phyloP scores from a whole-genome alignment of 352 stramenopile species.

The Blastocystis sp. region DNA sequence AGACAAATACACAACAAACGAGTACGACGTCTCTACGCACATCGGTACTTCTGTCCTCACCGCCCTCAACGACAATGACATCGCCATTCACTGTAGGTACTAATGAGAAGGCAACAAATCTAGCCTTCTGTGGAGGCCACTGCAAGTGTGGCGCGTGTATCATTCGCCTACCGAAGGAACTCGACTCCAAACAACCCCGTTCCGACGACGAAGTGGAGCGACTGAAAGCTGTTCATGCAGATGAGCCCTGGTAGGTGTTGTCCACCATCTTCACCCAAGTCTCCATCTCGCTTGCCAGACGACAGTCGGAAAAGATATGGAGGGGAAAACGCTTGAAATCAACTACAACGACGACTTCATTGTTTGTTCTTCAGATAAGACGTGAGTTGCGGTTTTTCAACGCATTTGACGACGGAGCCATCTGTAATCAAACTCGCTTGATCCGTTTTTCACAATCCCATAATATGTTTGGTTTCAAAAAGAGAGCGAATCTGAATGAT shows the following conservation, averaged over 20 bases:
- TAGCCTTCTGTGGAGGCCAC: background rate
- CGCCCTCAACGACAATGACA: background rate
- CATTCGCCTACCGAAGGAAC: background rate
- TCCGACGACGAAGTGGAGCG: background rate
- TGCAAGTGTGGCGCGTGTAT: background rate
- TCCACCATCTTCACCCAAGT: background rate
- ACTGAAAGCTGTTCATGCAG: background rate
- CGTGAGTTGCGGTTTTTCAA: background rate
- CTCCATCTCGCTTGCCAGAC: background rate
- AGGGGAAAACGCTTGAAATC: background rate
- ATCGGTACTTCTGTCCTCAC: background rate
- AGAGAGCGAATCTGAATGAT: background rate
- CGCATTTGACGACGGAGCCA: too few species aligned
- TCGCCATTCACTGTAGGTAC: background rate
- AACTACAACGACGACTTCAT: background rate
- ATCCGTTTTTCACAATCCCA: background rate
- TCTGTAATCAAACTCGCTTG: too few species aligned
- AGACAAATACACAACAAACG: background rate
- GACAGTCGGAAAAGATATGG: background rate
- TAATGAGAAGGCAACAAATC: background rate
- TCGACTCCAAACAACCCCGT: background rate
- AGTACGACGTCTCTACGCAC: background rate
- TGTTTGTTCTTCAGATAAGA: background rate
- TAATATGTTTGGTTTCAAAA: background rate
- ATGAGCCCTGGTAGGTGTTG: background rate